Conservation (phyloP, 2,329 filamentous ascomycete species). For the Tolypocladium nubicola region DNA sequence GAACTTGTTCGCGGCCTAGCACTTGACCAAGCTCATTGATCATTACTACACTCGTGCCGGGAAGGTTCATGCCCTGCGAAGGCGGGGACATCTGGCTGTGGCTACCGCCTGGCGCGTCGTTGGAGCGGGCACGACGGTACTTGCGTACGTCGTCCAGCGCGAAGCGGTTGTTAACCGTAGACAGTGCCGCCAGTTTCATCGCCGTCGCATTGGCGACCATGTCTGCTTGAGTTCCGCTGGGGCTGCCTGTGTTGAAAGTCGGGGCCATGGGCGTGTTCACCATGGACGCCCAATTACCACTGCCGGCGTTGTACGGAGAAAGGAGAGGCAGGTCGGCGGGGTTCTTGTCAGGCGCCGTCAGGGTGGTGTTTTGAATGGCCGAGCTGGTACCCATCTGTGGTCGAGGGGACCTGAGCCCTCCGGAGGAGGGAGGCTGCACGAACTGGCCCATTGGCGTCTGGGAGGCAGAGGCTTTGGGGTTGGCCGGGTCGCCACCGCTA, state of each 20-base stretch:
- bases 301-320: slow-evolving; percentile 70
- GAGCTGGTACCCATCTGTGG: slow-evolving; percentile 55
- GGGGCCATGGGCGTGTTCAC: slow-evolving; percentile 93
- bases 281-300: slow-evolving; percentile 97
- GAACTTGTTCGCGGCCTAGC: slow-evolving; percentile 72
- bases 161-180: slow-evolving; percentile 96
- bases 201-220: slow-evolving; percentile 98
- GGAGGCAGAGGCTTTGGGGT: slow-evolving; percentile 66
- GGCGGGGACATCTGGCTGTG: slow-evolving; percentile 58
- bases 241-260: slow-evolving; percentile 56
- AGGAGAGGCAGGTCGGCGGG: slow-evolving; percentile 67
- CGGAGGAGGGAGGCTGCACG: slow-evolving; percentile 66
- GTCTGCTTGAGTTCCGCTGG: slow-evolving; percentile 64
- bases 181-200: slow-evolving; percentile 95
- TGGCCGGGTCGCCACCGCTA: slow-evolving; percentile 37
- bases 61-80: slow-evolving; percentile 50
- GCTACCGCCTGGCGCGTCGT: slow-evolving; percentile 58
- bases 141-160: slow-evolving; percentile 94
- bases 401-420: slow-evolving; percentile 68
- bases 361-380: slow-evolving; percentile 74
- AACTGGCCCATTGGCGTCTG: slow-evolving; percentile 92
- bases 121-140: slow-evolving; percentile 83
- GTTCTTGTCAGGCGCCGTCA: slow-evolving; percentile 59
- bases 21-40: slow-evolving; percentile 89
- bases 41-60: slow-evolving; percentile 76